Evolutionary conservation across 2,329 filamentous ascomycete species (phyloP).

Genomic region (Colletotrichum trifolii): DNA sequence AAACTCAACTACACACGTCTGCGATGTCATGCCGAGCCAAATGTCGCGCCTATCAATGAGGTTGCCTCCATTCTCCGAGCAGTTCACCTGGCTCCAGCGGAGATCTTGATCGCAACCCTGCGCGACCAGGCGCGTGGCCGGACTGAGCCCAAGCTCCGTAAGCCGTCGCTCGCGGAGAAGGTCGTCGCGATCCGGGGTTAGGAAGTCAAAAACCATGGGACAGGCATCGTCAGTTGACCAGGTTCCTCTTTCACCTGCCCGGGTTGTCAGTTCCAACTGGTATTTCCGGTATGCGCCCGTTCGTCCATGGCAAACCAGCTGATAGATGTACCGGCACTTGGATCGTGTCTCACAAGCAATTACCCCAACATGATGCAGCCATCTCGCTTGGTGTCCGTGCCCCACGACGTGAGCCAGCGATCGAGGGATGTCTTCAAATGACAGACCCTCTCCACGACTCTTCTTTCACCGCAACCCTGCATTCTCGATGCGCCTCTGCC

Average conservation of each 20-base stretch:
- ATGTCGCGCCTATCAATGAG: slow-evolving; percentile 18
- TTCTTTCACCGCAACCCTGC: slow-evolving; percentile 20
- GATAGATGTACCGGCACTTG: slow-evolving; percentile 2
- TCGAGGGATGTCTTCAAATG: not conserved
- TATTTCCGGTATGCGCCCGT: slow-evolving; percentile 8
- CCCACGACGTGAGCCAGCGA: slow-evolving; percentile 4
- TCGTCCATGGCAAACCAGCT: not conserved
- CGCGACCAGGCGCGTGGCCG: slow-evolving; percentile 16
- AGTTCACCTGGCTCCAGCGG: slow-evolving; percentile 1
- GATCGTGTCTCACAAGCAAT: not conserved
- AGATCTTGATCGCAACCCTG: slow-evolving; percentile 4
- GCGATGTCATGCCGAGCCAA: slow-evolving; percentile 2
- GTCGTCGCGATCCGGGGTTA: slow-evolving; percentile 12
- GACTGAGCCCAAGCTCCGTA: slow-evolving; percentile 20
- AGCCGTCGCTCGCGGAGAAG: slow-evolving; percentile 13
- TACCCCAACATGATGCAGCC: slow-evolving; percentile 1
- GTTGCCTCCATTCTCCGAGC: slow-evolving; percentile 2
- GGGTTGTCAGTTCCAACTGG: not conserved
- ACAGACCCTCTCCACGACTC: not conserved
- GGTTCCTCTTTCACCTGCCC: not conserved
- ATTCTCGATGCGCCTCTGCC: slow-evolving; percentile 27
- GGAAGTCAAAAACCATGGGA: not conserved
- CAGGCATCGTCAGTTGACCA: slow-evolving; percentile 5
- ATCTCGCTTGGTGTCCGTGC: slow-evolving; percentile 6
- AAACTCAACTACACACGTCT: slow-evolving; percentile 4